These are phyloP conservation scores for Auxenochlorella protothecoides DNA, from an alignment of 139 green algal genomes.

Conservation along the genomic window DNA sequence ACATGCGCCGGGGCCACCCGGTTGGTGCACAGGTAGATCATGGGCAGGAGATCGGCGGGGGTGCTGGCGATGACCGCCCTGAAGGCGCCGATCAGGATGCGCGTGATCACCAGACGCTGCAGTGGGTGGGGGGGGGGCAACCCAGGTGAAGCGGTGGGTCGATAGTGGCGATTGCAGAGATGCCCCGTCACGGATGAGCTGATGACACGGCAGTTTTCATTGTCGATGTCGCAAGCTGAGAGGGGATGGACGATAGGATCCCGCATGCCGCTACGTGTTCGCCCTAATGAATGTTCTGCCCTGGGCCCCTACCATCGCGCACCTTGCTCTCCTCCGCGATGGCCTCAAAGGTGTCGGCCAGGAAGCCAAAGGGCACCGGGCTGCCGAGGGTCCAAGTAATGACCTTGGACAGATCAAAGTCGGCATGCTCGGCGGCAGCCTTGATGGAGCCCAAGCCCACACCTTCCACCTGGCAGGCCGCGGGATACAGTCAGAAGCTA, in stretches of 20 bases:
- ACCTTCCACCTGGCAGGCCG: constrained; percentile 33
- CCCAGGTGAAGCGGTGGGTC: constrained; percentile 6
- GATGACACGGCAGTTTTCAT: no score
- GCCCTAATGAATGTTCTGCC: no score
- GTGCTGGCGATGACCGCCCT: constrained; percentile 63
- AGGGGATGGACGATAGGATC: no score
- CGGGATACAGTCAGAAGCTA: no score
- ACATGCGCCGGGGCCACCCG: constrained; percentile 76
- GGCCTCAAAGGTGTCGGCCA: constrained; percentile 68
- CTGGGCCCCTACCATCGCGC: background rate
- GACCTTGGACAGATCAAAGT: constrained; percentile 32
- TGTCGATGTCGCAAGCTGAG: no score
- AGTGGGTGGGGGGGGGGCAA: constrained; percentile 10
- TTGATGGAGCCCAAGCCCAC: constrained; percentile 57
- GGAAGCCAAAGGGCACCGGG: constrained; percentile 69
- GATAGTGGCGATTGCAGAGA: no score
- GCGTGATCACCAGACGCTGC: constrained; percentile 58
- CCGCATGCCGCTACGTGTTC: no score
- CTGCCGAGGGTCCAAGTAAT: constrained; percentile 46
- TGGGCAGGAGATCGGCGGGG: constrained; percentile 71
- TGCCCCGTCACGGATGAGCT: no score
- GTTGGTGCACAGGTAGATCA: constrained; percentile 89
- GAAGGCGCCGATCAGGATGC: constrained; percentile 64
- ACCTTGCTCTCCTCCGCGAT: constrained; percentile 30
- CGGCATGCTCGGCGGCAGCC: constrained; percentile 32